These are phyloP conservation scores for Botrytis galanthina DNA, from an alignment of 2,329 filamentous ascomycete genomes.

Conservation along the genomic window DNA sequence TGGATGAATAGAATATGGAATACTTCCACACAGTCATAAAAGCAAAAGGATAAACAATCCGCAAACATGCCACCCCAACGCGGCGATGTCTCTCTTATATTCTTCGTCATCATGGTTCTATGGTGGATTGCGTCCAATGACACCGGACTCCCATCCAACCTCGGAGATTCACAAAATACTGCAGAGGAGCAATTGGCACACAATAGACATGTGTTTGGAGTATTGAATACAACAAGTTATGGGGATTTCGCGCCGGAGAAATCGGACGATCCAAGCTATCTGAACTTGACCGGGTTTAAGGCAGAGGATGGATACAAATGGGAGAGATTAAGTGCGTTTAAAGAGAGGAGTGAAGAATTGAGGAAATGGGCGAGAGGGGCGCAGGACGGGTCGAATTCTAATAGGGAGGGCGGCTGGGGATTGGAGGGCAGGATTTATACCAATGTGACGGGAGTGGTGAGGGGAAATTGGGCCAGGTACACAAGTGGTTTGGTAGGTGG, in stretches of 20 bases:
- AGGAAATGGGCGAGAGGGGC: constrained; percentile 51
- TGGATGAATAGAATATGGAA: constrained; percentile 13
- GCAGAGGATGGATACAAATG: constrained; percentile 74
- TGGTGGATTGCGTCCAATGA: constrained; percentile 37
- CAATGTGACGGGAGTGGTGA: constrained; percentile 39
- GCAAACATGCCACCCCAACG: constrained; percentile 33
- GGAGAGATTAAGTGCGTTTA: constrained; percentile 67
- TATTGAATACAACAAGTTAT: constrained; percentile 58
- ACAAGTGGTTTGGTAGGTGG: constrained; percentile 28
- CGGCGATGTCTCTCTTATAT: constrained; percentile 33
- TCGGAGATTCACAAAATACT: constrained; percentile 45
- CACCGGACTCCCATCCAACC: constrained; percentile 38
- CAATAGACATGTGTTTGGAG: constrained; percentile 51
- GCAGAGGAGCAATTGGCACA: constrained; percentile 49
- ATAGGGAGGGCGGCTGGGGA: constrained; percentile 15
- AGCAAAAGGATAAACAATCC: neutral
- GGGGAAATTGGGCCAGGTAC: constrained; percentile 36
- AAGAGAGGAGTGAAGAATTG: constrained; percentile 61
- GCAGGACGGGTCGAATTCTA: constrained; percentile 2
- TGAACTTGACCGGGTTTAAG: constrained; percentile 77
- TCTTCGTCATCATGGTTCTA: constrained; percentile 37
- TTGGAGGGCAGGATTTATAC: constrained; percentile 34
- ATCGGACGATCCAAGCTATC: constrained; percentile 42
- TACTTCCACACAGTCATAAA: neutral
- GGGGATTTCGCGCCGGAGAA: constrained; percentile 55